phyloP scores from a whole-genome alignment of 805 yeast species.

The Metschnikowia proteae region DNA sequence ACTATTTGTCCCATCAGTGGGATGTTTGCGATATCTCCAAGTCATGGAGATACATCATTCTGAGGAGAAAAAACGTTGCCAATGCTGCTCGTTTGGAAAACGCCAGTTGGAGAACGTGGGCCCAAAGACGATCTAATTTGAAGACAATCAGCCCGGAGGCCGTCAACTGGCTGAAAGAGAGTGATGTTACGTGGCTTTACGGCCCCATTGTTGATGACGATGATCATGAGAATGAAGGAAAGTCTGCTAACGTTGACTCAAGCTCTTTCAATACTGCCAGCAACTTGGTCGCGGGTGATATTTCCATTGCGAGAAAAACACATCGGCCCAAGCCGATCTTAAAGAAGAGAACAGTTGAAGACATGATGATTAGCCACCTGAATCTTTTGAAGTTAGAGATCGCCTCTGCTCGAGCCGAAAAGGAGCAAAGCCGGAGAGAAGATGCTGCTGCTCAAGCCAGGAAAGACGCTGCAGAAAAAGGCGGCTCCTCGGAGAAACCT shows the following conservation, averaged over 20 bases:
- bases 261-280: conserved; percentile 30
- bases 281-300: conserved; percentile 44
- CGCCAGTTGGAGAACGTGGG: conserved; percentile 95
- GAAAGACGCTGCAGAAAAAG: conserved; percentile 14
- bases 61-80: conserved; percentile 79
- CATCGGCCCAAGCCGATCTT: conserved; percentile 71
- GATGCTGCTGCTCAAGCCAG: conserved; percentile 21
- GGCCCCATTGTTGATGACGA: conserved; percentile 73
- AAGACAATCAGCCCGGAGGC: conserved; percentile 85
- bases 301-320: conserved; percentile 35
- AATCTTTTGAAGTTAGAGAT: conserved; percentile 40
- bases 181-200: conserved; percentile 96
- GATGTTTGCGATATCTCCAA: conserved; percentile 88
- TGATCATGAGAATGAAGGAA: conserved; percentile 21
- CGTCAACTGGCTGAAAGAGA: conserved; percentile 95
- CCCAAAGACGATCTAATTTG: conserved; percentile 63
- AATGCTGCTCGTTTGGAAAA: conserved; percentile 41
- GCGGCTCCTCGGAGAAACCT: conserved; percentile 17
- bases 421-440: conserved; percentile 32
- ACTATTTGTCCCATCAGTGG: conserved; percentile 94
- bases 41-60: conserved; percentile 91
- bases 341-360: conserved; percentile 82
- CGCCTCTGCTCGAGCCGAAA: conserved; percentile 32
- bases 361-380: conserved; percentile 66
- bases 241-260: conserved; percentile 19